phyloP scores from a whole-genome alignment of 1,284 basidiomycete genomes.

The Sporisorium sorghi region DNA sequence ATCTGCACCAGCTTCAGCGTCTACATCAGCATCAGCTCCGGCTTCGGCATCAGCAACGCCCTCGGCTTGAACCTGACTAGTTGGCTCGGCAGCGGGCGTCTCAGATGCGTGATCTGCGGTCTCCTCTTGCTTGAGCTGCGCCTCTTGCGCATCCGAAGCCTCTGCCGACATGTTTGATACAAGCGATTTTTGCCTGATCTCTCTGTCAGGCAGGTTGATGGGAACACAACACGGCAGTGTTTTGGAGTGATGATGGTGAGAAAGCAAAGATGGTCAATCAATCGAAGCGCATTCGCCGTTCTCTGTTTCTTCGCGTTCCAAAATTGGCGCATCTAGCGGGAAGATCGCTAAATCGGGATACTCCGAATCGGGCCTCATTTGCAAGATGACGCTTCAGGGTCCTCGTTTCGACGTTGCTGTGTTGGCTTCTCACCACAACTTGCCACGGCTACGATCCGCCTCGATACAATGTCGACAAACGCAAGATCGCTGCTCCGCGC shows the following conservation, averaged over 20 bases:
- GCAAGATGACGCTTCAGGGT: background rate
- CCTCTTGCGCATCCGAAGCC: slow-evolving; percentile 22
- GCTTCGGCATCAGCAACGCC: background rate
- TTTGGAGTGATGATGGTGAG: slow-evolving; percentile 9
- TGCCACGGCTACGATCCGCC: background rate
- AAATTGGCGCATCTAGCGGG: no score
- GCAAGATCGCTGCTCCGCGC: slow-evolving; percentile 52
- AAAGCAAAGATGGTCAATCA: no score
- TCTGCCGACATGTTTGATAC: slow-evolving; percentile 39
- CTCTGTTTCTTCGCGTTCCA: slow-evolving; percentile 3
- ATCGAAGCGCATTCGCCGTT: background rate
- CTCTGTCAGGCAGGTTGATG: background rate
- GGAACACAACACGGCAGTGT: slow-evolving; percentile 1
- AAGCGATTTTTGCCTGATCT: no score
- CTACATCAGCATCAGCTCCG: slow-evolving; percentile 11
- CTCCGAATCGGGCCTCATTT: slow-evolving; percentile 5
- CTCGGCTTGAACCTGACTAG: background rate
- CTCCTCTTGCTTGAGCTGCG: slow-evolving; percentile 30
- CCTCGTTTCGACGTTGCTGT: background rate
- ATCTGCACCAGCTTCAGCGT: slow-evolving; percentile 33
- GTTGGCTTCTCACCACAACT: background rate
- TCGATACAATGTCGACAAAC: slow-evolving; percentile 35
- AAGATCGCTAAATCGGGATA: background rate
- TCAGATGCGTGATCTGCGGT: slow-evolving; percentile 9
- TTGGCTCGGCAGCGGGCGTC: background rate